Base-by-base conservation (phyloP, 2,329 filamentous ascomycete species). In the Talaromyces sp. region DNA sequence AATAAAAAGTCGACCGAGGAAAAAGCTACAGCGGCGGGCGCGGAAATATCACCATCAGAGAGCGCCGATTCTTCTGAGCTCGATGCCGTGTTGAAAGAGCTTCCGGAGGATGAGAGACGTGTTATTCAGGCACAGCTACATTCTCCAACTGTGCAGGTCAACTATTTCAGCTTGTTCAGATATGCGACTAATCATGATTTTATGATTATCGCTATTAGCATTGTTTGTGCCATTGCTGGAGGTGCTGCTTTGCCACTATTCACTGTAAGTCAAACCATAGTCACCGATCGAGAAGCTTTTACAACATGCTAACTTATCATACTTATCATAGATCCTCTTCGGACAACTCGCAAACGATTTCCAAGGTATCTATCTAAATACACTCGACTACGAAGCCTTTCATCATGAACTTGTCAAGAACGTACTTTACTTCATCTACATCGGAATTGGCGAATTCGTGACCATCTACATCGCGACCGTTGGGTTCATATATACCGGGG, bases 401-500 rank as follows among this genome's bases (percentile, higher is more conserved):
- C 82, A 84, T 59, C 68, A 79, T 62, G 79, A 87, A 66, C 80
- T 96, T 70, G 79, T 80, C 9, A 81, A 83, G 50, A 85, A 89
- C 70, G 90, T 93, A 11, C 79, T 96, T 41, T 96, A 96, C 78
- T 95, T 96, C 69, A 80, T 97, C 39, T 96, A 96, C 75, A 85
- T 97, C 56, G 92, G 86, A 50, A 87, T 96, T 65, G 92, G 84
- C 68, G 90, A 93, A 73, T 96, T 96, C 69, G 78, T 91, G 54
- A 88, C 89, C 3, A 85, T 89, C 52, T 96, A 96, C 75, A 81
- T 96, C 66, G 85, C 87, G 27, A 97, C 93, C 0, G 88, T 96
- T 19, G 91, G 92, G 22, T 97, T 96, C 80, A 96, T 97, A 71
- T 97, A 92, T 73, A 89, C 88, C 0, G 91, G 91, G 64, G 91